A percentile compares a stretch with the other conserved stretches of the same genome.
These are phyloP conservation scores for Geotrichum cucujoidarum DNA, from an alignment of 1,139 yeast species.

Conservation along the genomic window DNA sequence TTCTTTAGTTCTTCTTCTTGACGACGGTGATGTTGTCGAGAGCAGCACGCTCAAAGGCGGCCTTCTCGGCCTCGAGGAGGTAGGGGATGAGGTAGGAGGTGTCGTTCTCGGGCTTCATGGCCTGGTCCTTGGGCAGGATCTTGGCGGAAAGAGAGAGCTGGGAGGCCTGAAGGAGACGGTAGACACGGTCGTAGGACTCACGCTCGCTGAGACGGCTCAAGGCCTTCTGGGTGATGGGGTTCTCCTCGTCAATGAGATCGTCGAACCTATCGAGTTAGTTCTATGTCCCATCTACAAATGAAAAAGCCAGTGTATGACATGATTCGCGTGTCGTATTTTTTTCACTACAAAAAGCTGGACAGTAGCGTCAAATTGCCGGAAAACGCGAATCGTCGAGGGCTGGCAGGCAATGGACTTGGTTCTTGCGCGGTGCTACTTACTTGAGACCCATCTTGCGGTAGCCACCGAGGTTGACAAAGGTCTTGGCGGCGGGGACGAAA, in stretches of 20 bases:
- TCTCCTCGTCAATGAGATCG: slow-evolving; percentile 84
- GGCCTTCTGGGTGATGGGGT: slow-evolving; percentile 81
- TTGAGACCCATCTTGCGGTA: slow-evolving; percentile 91
- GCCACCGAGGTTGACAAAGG: slow-evolving; percentile 71
- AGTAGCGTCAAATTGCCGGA: neutral
- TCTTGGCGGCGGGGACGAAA: slow-evolving; percentile 72
- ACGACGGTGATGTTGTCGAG: slow-evolving; percentile 67
- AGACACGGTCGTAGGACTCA: slow-evolving; percentile 84
- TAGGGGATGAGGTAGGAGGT: slow-evolving; percentile 80
- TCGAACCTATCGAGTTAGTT: too few species aligned
- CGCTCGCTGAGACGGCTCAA: slow-evolving; percentile 78
- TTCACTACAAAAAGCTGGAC: neutral
- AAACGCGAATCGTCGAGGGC: too few species aligned
- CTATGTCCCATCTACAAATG: too few species aligned
- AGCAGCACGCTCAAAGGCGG: slow-evolving; percentile 78
- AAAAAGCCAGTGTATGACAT: too few species aligned
- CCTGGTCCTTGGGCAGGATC: slow-evolving; percentile 75
- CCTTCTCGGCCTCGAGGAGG: slow-evolving; percentile 91
- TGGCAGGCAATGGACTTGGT: too few species aligned
- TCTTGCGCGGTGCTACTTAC: slow-evolving; percentile 37
- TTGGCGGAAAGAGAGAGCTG: slow-evolving; percentile 83
- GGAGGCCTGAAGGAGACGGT: slow-evolving; percentile 86
- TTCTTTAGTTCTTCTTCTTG: slow-evolving; percentile 28
- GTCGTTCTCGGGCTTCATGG: slow-evolving; percentile 78
- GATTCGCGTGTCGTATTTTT: too few species aligned